Evolutionary conservation across 2,329 filamentous ascomycete genomes (phyloP).

Genomic region (Gaeumannomyces tritici): DNA sequence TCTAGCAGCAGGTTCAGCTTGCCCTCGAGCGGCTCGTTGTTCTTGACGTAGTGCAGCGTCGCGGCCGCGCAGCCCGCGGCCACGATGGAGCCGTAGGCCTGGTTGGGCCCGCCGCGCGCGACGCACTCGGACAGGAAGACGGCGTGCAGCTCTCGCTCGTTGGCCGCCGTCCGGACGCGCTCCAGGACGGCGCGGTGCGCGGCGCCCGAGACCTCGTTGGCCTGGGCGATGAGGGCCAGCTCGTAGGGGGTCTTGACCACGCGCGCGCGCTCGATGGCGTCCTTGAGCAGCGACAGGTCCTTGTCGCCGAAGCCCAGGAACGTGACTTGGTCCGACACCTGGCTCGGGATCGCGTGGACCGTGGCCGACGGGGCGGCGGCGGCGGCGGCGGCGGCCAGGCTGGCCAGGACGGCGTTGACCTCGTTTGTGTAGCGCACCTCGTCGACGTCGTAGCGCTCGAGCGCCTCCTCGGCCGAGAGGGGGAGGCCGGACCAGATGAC

Average conservation of each 20-base stretch:
- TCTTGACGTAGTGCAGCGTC: conserved; percentile 80
- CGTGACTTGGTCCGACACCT: conserved; percentile 62
- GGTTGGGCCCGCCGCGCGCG: conserved; percentile 64
- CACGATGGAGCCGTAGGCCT: conserved; percentile 82
- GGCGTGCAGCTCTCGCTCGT: conserved; percentile 77
- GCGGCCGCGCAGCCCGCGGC: conserved; percentile 72
- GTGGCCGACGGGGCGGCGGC: conserved; percentile 21
- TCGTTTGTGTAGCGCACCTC: conserved; percentile 63
- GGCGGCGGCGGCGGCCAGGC: conserved; percentile 33
- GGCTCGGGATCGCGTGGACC: conserved; percentile 69
- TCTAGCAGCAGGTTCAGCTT: conserved; percentile 79
- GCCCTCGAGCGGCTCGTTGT: conserved; percentile 57
- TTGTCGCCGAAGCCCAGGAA: conserved; percentile 62
- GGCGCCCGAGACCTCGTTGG: conserved; percentile 59
- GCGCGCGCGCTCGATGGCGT: conserved; percentile 58
- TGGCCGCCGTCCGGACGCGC: conserved; percentile 52
- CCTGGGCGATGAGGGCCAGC: conserved; percentile 61
- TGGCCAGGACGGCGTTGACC: conserved; percentile 61
- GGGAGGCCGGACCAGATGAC: conserved; percentile 94
- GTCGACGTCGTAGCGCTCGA: conserved; percentile 72
- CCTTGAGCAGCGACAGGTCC: conserved; percentile 45
- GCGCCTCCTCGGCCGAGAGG: conserved; percentile 64
- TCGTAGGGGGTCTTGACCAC: conserved; percentile 69
- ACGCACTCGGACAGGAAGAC: conserved; percentile 71
- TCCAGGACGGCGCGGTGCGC: conserved; percentile 57